A percentile compares a stretch with the other conserved stretches of the same genome.
Evolutionary conservation across 257 asterid genomes (phyloP).

Genomic region (Solanum megistacrolobum): DNA sequence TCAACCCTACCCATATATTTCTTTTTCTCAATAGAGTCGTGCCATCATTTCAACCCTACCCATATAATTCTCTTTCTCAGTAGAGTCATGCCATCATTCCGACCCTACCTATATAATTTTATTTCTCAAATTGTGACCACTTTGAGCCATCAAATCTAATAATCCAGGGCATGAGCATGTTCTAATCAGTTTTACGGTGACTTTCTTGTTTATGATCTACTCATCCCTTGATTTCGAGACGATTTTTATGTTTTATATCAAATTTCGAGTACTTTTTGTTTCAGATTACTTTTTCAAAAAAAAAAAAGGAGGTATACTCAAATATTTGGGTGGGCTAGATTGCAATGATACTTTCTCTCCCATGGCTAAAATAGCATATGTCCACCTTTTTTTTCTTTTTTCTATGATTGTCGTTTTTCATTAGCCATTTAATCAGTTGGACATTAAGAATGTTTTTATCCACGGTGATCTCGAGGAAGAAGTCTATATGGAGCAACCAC

Average conservation of each 20-base stretch:
- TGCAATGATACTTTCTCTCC: background rate
- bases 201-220: background rate
- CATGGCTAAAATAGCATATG: background rate
- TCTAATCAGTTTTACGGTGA: background rate
- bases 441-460: too few species aligned
- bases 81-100: background rate
- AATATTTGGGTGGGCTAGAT: background rate
- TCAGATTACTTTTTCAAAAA: too few species aligned
- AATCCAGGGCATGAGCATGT: background rate
- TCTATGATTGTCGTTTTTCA: too few species aligned
- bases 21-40: background rate
- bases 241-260: too few species aligned
- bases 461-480: too few species aligned
- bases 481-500: too few species aligned
- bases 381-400: background rate
- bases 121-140: background rate
- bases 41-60: background rate
- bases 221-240: background rate
- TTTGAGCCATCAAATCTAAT: too few species aligned
- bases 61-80: background rate
- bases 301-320: too few species aligned
- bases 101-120: background rate
- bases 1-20: background rate
- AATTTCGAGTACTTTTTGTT: too few species aligned
- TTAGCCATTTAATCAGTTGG: too few species aligned